Evolutionary conservation across 228 moss, liverwort and hornwort genomes (phyloP).

Genomic region (Sphagnum fallax): DNA sequence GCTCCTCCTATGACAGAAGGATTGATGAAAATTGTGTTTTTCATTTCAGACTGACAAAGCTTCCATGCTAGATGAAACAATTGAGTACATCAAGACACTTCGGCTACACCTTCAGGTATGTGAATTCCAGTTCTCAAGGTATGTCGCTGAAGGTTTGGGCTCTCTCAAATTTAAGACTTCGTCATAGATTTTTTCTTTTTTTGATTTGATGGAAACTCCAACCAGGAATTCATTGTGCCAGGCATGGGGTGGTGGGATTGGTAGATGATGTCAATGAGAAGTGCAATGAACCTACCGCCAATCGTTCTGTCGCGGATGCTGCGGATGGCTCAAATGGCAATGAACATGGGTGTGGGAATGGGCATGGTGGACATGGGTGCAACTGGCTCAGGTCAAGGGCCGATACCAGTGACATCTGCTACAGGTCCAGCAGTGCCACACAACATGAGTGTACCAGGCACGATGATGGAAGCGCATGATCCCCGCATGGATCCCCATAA

Average conservation of each 20-base stretch:
- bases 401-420: constrained; percentile 21
- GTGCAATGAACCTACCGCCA: constrained; percentile 75
- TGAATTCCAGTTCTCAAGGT: not conserved
- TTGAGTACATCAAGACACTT: constrained; percentile 90
- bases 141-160: no score
- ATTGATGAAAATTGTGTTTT: no score
- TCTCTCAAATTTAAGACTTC: not conserved
- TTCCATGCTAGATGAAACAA: constrained; percentile 96
- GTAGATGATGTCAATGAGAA: constrained; percentile 87
- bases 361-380: constrained; percentile 64
- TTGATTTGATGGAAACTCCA: no score
- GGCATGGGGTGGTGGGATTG: no score
- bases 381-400: constrained; percentile 33
- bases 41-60: constrained; percentile 84
- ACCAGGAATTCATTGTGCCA: not conserved
- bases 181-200: not conserved
- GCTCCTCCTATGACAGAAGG: no score
- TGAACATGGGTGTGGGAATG: constrained; percentile 46
- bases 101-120: constrained; percentile 78
- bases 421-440: constrained; percentile 20
- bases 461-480: constrained; percentile 59
- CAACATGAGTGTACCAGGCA: constrained; percentile 41
- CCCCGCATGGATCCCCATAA: constrained; percentile 60
- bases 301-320: constrained; percentile 77
- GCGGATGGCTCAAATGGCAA: constrained; percentile 56